Evolutionary conservation across 169 alveolate species (phyloP), one percentile per base, ranked within the genome.

Genomic region (Plasmodium gallinaceum): DNA sequence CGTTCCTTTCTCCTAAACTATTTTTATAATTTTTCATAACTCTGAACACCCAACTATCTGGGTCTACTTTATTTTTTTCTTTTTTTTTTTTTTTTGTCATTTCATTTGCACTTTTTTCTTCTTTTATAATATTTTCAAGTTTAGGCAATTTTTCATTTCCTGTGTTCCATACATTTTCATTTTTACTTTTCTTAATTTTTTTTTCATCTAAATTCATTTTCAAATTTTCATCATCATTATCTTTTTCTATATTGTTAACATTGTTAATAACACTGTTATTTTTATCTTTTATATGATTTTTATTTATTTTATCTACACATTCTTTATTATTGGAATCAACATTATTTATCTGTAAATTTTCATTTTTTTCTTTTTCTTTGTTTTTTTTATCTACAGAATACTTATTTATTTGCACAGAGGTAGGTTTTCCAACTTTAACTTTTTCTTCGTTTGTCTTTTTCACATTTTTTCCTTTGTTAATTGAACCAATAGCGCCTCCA

Each of bases 1-100:
- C 64, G 2, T 69, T 32, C 10, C 2, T 46, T 0, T 64, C 89
- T 12, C 37, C 37, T 9, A 22, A 2, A 43, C 5, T 64, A 5
- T 10, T 22, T 64, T 45, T 43, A 22, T 64, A 43, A 76, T 64
- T 76, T 22, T 64, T 62, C 89, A 76, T 76, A 39, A 76, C 89
- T 62, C 76, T 48, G 14, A 65, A 76, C 5, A 76, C 89, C 89
- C 89, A 76, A 69, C 89, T 76, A 57, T 76, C 62, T n/a, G 74
- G 89, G 6, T 76, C 89, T 0, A 76, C 60, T 22, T 64, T 76
- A 46, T 42, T 54, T 48, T 76, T 64, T 51, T 68, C 60, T 76
- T 51, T 51, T 22, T 69, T 76, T 64, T 76, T 75, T 42, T 62
- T 76, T 12, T 74, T 74, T 0, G 45, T 16, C 7, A 54, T 16